phyloP scores from a whole-genome alignment of 495 filamentous ascomycete species.

The Bombardia bombarda region DNA sequence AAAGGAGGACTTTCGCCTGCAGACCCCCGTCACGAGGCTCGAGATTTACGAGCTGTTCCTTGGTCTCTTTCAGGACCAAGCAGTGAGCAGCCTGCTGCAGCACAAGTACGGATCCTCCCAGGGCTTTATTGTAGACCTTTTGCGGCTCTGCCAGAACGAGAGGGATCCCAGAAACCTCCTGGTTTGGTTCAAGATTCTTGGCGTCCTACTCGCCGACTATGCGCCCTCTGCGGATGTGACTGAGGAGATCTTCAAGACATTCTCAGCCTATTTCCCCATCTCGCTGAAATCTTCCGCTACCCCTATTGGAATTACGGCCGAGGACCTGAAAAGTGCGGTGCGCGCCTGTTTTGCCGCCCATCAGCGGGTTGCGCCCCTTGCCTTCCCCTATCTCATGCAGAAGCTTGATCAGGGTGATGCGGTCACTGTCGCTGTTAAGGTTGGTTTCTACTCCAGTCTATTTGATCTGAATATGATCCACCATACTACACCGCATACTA shows the following conservation, averaged over 20 bases:
- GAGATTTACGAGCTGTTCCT: constrained; percentile 40
- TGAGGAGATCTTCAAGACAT: constrained; percentile 37
- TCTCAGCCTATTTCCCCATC: constrained; percentile 47
- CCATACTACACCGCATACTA: background rate
- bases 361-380: constrained; percentile 24
- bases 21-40: constrained; percentile 34
- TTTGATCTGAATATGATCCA: too few relatives aligned
- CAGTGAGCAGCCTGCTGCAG: constrained; percentile 32
- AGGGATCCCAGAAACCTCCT: constrained; percentile 42
- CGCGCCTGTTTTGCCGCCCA: constrained; percentile 40
- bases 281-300: constrained; percentile 35
- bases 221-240: constrained; percentile 31
- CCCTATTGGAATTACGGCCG: constrained; percentile 36
- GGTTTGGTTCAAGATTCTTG: constrained; percentile 38
- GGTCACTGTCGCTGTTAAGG: constrained; percentile 42
- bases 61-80: constrained; percentile 25
- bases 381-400: constrained; percentile 38
- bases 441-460: background rate
- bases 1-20: constrained; percentile 40
- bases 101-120: constrained; percentile 28
- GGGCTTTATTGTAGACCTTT: constrained; percentile 31
- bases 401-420: constrained; percentile 44
- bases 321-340: constrained; percentile 39
- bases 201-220: constrained; percentile 29
- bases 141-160: constrained; percentile 38